Conservation (phyloP, 73 alveolate species). For the Tetrahymena malaccensis region DNA sequence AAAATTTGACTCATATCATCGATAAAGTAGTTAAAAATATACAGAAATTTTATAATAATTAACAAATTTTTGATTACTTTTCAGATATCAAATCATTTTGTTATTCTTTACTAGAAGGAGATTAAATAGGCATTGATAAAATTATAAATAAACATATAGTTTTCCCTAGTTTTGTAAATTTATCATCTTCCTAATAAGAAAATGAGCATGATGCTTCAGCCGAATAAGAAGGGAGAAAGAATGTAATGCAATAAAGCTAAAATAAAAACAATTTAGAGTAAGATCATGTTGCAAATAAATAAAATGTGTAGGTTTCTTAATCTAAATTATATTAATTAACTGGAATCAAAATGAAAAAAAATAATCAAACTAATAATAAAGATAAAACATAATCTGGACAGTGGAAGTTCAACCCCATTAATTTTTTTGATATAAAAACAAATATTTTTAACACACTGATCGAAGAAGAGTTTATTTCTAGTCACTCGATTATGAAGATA, state of each 20-base stretch:
- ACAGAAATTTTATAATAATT: not conserved
- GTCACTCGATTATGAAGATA: not conserved
- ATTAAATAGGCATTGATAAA: not conserved
- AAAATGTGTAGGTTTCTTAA: not conserved
- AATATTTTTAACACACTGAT: not conserved
- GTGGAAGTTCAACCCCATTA: not conserved
- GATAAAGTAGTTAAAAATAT: not conserved
- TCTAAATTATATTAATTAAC: not conserved
- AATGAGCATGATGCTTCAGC: not conserved
- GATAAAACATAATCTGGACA: not conserved
- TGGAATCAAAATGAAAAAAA: not conserved
- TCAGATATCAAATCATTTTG: not conserved
- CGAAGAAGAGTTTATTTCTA: not conserved
- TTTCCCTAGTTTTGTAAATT: not conserved
- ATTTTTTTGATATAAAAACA: not conserved
- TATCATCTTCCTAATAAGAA: not conserved
- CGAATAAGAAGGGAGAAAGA: not conserved
- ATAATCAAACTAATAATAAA: not conserved
- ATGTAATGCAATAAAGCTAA: not conserved
- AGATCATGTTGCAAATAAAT: not conserved
- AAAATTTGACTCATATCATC: not conserved
- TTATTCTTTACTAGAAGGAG: not conserved
- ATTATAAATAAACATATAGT: not conserved
- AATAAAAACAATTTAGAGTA: too few species aligned
- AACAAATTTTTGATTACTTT: not conserved